These are phyloP conservation scores for Sclerotiophoma versabilis DNA, from an alignment of 2,329 filamentous ascomycete genomes.

Conservation along the genomic window DNA sequence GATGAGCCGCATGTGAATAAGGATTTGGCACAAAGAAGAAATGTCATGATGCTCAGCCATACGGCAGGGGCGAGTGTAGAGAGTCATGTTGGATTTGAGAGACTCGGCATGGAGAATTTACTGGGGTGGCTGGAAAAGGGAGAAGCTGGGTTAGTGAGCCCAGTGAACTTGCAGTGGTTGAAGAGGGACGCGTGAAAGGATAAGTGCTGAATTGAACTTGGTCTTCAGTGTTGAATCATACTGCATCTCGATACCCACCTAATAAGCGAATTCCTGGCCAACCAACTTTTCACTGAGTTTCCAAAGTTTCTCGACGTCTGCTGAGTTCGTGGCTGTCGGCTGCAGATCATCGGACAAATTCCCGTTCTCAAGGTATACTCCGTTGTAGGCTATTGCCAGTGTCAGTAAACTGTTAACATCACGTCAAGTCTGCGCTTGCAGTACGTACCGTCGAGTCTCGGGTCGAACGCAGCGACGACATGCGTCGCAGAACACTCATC, in stretches of 20 bases:
- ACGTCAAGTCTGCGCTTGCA: neutral
- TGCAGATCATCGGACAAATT: conserved; percentile 27
- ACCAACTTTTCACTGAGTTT: conserved; percentile 44
- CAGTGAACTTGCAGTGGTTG: conserved; percentile 68
- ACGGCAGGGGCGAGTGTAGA: conserved; percentile 72
- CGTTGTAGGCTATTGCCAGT: conserved; percentile 23
- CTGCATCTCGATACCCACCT: neutral
- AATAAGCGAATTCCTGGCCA: conserved; percentile 37
- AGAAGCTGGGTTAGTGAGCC: conserved; percentile 61
- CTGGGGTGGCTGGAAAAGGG: conserved; percentile 63
- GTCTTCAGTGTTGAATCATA: neutral
- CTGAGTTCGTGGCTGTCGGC: conserved; percentile 28
- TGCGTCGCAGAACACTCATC: conserved; percentile 42
- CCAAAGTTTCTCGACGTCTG: conserved; percentile 41
- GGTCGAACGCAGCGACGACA: conserved; percentile 42
- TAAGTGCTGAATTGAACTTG: neutral
- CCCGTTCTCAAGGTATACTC: conserved; percentile 36
- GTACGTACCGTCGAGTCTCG: conserved; percentile 24
- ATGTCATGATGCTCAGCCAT: conserved; percentile 69
- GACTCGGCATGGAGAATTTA: conserved; percentile 71
- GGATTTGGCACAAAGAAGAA: conserved; percentile 53
- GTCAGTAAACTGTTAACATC: neutral
- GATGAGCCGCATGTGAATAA: conserved; percentile 64
- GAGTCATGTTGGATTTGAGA: conserved; percentile 71
- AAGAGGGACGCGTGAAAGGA: conserved; percentile 21